A percentile compares a stretch with the other conserved stretches of the same genome.
Conservation (phyloP, 441 rosid genomes). For the Metrosideros polymorpha region DNA sequence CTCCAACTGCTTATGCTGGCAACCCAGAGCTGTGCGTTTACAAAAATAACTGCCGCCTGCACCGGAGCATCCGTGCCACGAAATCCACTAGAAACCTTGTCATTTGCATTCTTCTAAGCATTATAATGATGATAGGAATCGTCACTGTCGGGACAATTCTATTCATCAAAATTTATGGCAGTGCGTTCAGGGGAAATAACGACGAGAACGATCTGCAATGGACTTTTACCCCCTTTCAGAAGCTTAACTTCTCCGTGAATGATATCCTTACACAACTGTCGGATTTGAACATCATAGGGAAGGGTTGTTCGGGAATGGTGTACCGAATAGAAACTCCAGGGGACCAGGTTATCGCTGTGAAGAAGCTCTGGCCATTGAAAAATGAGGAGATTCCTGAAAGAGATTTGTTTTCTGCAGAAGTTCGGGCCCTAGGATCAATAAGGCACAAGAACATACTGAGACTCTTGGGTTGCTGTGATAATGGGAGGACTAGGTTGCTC, state of each 20-base stretch:
- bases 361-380: conserved; percentile 61
- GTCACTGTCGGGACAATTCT: conserved; percentile 21
- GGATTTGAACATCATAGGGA: conserved; percentile 48
- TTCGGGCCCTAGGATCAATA: conserved; percentile 54
- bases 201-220: conserved; percentile 27
- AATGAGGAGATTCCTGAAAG: conserved; percentile 39
- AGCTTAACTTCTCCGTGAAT: conserved; percentile 36
- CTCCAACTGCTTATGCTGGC: conserved; percentile 32
- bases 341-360: conserved; percentile 56
- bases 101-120: conserved; percentile 29
- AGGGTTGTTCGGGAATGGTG: conserved; percentile 63
- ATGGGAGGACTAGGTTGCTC: conserved; percentile 48
- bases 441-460: conserved; percentile 67
- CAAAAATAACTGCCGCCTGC: conserved; percentile 19
- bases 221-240: conserved; percentile 45
- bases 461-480: conserved; percentile 56
- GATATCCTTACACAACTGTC: conserved; percentile 41
- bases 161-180: conserved; percentile 24
- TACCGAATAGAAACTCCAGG: conserved; percentile 51
- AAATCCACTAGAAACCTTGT: conserved; percentile 27
- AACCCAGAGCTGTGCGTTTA: conserved; percentile 43
- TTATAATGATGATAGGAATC: conserved; percentile 19
- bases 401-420: conserved; percentile 65
- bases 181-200: conserved; percentile 5
- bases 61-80: conserved; percentile 8